These are phyloP conservation scores for Suhomyces coccinellae DNA, from an alignment of 1,139 yeast genomes.

Conservation along the genomic window DNA sequence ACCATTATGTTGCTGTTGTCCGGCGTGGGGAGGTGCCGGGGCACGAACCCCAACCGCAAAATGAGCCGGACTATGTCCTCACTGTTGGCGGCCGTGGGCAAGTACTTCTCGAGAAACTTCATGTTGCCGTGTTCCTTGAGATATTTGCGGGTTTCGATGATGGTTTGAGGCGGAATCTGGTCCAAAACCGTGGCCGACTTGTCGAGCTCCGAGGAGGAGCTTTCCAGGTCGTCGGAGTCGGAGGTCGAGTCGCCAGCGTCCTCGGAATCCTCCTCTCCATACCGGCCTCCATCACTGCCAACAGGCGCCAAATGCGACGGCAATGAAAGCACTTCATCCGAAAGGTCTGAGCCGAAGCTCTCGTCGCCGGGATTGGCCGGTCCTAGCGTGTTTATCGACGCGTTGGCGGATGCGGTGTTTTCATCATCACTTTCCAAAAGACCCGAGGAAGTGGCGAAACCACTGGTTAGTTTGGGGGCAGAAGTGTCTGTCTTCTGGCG, in stretches of 20 bases:
- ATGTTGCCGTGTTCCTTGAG: constrained; percentile 64
- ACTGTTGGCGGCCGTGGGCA: constrained; percentile 60
- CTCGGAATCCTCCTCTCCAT: constrained; percentile 3
- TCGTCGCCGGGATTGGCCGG: not conserved
- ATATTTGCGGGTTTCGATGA: constrained; percentile 52
- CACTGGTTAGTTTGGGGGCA: constrained; percentile 13
- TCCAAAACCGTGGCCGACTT: constrained; percentile 8
- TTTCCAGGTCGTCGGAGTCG: not conserved
- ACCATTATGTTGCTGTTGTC: constrained; percentile 42
- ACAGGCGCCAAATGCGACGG: constrained; percentile 11
- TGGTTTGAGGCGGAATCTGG: constrained; percentile 16
- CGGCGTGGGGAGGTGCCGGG: constrained; percentile 35
- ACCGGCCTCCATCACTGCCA: constrained; percentile 4
- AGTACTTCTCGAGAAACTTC: constrained; percentile 55
- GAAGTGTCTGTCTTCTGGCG: constrained; percentile 12
- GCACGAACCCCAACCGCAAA: constrained; percentile 52
- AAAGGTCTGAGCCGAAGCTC: constrained; percentile 2
- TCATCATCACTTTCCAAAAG: constrained; percentile 13
- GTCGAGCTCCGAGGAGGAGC: constrained; percentile 2
- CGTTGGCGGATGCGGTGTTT: constrained; percentile 6
- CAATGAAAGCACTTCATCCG: constrained; percentile 9
- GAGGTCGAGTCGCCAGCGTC: not conserved
- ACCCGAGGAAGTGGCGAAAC: constrained; percentile 12
- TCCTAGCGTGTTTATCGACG: not conserved
- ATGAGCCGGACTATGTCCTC: constrained; percentile 53